phyloP scores from a whole-genome alignment of 768 basidiomycete genomes.

The Hericium rajendrae region DNA sequence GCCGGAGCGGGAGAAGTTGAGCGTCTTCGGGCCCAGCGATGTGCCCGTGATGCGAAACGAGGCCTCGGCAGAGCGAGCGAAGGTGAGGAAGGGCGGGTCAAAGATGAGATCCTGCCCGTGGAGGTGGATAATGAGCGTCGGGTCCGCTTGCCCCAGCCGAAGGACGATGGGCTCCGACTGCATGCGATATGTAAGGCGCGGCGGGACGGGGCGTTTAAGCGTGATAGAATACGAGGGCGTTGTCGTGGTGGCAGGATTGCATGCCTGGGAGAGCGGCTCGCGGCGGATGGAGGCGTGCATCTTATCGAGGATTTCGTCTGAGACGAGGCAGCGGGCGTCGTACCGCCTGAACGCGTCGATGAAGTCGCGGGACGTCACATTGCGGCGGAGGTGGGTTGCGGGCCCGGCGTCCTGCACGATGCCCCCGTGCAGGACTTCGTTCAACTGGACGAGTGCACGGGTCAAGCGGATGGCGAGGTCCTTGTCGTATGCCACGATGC shows the following conservation, averaged over 20 bases:
- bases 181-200: slow-evolving; percentile 74
- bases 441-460: slow-evolving; percentile 76
- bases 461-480: slow-evolving; percentile 72
- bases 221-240: slow-evolving; percentile 47
- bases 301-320: slow-evolving; percentile 66
- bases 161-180: slow-evolving; percentile 86
- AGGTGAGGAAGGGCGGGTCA: slow-evolving; percentile 77
- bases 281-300: slow-evolving; percentile 70
- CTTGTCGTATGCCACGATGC: slow-evolving; percentile 70
- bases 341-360: slow-evolving; percentile 72
- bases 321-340: slow-evolving; percentile 60
- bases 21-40: slow-evolving; percentile 70
- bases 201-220: slow-evolving; percentile 66
- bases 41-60: slow-evolving; percentile 90
- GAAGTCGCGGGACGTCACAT: slow-evolving; percentile 71
- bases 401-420: slow-evolving; percentile 52
- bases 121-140: slow-evolving; percentile 73
- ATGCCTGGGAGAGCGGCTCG: slow-evolving; percentile 66
- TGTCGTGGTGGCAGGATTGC: slow-evolving; percentile 30
- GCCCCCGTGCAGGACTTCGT: slow-evolving; percentile 77
- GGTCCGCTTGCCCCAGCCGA: slow-evolving; percentile 77
- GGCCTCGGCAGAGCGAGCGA: slow-evolving; percentile 66
- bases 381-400: slow-evolving; percentile 42
- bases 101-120: slow-evolving; percentile 83
- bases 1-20: slow-evolving; percentile 79